These are phyloP conservation scores for Kondoa subrosea DNA, from an alignment of 768 basidiomycete genomes.

Conservation along the genomic window DNA sequence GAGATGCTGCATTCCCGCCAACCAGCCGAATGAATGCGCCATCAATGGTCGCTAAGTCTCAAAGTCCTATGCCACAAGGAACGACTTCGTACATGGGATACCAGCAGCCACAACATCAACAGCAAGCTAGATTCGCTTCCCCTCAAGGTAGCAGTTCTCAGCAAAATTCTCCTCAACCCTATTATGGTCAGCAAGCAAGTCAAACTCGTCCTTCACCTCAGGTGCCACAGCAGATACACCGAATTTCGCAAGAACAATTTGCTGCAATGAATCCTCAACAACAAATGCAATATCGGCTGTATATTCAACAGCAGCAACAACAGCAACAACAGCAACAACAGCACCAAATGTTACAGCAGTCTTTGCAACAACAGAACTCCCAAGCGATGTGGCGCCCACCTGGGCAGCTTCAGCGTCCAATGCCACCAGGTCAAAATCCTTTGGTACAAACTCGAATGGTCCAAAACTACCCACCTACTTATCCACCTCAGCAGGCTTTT, in stretches of 20 bases:
- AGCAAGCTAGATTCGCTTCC: too few relatives aligned
- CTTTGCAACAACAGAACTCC: conserved; percentile 7
- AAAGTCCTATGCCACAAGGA: not conserved
- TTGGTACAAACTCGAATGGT: not conserved
- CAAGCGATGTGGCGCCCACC: not conserved
- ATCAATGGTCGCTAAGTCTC: not conserved
- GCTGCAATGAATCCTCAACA: too few relatives aligned
- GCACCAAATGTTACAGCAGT: conserved; percentile 1
- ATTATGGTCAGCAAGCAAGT: too few relatives aligned
- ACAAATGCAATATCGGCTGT: too few relatives aligned
- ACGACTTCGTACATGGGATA: not conserved
- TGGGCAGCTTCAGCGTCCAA: not conserved
- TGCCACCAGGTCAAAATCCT: not conserved
- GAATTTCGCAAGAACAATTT: too few relatives aligned
- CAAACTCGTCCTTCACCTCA: too few relatives aligned
- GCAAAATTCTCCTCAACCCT: too few relatives aligned
- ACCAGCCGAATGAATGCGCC: not conserved
- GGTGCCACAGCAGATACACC: too few relatives aligned
- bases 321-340: not conserved
- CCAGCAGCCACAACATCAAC: not conserved
- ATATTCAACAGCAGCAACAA: not conserved
- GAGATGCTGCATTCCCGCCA: not conserved
- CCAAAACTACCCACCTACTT: not conserved
- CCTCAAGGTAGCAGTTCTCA: too few relatives aligned
- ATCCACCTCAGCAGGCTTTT: not conserved